phyloP scores from a whole-genome alignment of 345 rosid species.

The Euclidium syriacum region DNA sequence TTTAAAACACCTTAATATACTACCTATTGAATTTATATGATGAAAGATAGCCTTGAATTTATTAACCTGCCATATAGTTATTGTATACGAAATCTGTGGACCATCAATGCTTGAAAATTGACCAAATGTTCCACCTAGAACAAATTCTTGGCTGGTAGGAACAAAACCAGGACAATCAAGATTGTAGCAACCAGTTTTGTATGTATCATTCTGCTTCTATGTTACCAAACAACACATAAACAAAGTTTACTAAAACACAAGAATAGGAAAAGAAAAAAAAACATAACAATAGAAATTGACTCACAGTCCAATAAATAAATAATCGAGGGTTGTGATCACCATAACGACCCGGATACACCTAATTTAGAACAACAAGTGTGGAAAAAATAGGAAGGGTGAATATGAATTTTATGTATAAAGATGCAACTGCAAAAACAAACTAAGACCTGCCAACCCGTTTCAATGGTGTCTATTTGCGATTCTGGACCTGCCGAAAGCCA shows the following conservation, averaged over 20 bases:
- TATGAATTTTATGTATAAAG: not conserved
- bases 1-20: not conserved
- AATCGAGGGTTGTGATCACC: not conserved
- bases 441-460: not conserved
- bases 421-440: not conserved
- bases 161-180: too few relatives aligned
- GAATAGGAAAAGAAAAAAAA: not conserved
- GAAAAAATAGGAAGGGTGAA: not conserved
- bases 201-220: not conserved
- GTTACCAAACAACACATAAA: not conserved
- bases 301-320: not conserved
- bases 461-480: not conserved
- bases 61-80: not conserved
- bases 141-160: not conserved
- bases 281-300: not conserved
- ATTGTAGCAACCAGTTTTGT: not conserved
- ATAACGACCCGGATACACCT: not conserved
- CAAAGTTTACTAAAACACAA: too few relatives aligned
- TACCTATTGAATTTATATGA: not conserved
- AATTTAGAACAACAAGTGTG: not conserved
- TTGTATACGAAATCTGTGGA: not conserved
- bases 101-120: not conserved
- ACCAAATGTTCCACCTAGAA: not conserved
- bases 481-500: not conserved
- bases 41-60: not conserved